Conservation (phyloP, 2,329 filamentous ascomycete genomes). For the Diaporthe citri region DNA sequence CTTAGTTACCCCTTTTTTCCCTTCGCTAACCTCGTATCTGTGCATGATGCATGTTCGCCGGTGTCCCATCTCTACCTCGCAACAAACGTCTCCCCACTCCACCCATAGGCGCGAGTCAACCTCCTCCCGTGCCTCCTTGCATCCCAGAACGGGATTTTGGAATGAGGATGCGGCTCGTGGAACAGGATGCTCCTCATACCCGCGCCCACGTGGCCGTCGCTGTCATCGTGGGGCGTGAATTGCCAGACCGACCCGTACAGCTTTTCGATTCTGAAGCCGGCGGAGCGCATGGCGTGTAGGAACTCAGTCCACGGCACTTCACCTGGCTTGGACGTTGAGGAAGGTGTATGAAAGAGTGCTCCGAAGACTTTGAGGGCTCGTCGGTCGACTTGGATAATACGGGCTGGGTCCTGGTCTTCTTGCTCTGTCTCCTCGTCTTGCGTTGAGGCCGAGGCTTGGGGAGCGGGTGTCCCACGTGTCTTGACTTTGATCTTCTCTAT, state of each 20-base stretch:
- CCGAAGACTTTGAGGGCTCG: not conserved
- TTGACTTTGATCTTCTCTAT: not conserved
- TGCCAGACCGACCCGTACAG: conserved; percentile 19
- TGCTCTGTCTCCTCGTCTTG: fast-evolving
- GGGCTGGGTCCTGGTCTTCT: not conserved
- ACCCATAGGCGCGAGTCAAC: not conserved
- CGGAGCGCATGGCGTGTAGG: not conserved
- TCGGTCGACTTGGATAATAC: not conserved
- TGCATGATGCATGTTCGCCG: no score
- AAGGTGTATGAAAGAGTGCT: not conserved
- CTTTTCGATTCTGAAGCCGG: conserved; percentile 26
- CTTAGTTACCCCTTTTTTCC: not conserved
- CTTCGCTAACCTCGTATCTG: not conserved
- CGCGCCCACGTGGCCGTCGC: not conserved
- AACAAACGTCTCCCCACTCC: conserved; percentile 13
- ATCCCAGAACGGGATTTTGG: not conserved
- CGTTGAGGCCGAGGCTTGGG: not conserved
- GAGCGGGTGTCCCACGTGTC: not conserved
- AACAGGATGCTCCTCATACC: not conserved
- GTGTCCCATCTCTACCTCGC: not conserved
- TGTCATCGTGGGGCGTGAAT: not conserved
- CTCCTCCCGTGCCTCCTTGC: conserved; percentile 15
- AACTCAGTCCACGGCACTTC: conserved; percentile 1
- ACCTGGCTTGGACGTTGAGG: not conserved
- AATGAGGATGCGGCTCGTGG: conserved; percentile 10